A percentile compares a stretch with the other conserved stretches of the same genome.
Conservation (phyloP, 176 grass and related monocot genomes). For the Musa itinerans region DNA sequence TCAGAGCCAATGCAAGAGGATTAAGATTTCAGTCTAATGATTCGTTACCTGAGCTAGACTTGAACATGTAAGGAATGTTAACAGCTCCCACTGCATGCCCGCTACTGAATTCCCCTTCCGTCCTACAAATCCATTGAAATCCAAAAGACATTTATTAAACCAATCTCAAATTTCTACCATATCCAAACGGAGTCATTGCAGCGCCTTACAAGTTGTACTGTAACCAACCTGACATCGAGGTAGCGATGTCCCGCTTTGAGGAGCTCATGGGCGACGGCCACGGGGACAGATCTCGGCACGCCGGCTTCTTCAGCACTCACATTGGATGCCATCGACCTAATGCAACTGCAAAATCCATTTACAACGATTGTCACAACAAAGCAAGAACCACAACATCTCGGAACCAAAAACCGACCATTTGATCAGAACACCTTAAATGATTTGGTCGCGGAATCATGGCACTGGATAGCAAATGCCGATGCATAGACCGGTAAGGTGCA, state of each 20-base stretch:
- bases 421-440: neutral
- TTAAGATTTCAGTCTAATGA: neutral
- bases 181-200: neutral
- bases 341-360: neutral
- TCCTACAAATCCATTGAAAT: constrained; percentile 5
- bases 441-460: neutral
- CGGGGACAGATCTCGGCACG: constrained; percentile 3
- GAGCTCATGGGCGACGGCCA: constrained; percentile 9
- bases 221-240: constrained; percentile 16
- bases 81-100: constrained; percentile 2
- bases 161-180: neutral
- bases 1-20: no score
- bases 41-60: constrained; percentile 1
- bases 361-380: neutral
- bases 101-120: constrained; percentile 4
- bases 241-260: constrained; percentile 9
- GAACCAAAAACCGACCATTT: neutral
- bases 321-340: constrained; percentile 5
- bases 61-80: constrained; percentile 22
- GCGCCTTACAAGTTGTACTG: neutral
- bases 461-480: neutral
- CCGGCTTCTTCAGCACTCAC: constrained; percentile 1
- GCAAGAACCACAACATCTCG: neutral
- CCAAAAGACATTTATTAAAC: neutral
- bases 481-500: neutral